Evolutionary conservation across 495 filamentous ascomycete species (phyloP).

Genomic region (Penicillium ucsense): DNA sequence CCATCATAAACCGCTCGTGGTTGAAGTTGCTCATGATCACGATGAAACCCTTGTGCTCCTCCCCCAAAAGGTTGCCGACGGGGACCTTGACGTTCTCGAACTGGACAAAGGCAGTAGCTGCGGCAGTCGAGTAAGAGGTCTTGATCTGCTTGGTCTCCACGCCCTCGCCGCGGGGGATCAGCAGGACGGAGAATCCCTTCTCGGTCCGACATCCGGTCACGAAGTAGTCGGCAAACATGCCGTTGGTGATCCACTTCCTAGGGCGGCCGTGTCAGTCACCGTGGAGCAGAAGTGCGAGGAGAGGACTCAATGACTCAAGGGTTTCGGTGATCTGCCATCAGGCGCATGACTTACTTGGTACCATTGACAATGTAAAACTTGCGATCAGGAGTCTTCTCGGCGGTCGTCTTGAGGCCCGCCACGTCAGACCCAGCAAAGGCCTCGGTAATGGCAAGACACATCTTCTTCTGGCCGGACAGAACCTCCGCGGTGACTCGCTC

Average conservation of each 20-base stretch:
- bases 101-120: slow-evolving; percentile 71
- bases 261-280: no score
- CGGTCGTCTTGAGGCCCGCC: slow-evolving; percentile 71
- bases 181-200: slow-evolving; percentile 70
- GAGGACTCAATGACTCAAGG: not conserved
- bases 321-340: not conserved
- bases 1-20: slow-evolving; percentile 70
- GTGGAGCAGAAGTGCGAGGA: no score
- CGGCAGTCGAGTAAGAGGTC: slow-evolving; percentile 72
- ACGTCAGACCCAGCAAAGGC: slow-evolving; percentile 86
- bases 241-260: slow-evolving; percentile 88
- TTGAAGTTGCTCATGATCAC: slow-evolving; percentile 88
- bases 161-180: slow-evolving; percentile 61
- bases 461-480: slow-evolving; percentile 74
- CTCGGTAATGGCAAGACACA: slow-evolving; percentile 80
- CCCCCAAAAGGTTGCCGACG: slow-evolving; percentile 65
- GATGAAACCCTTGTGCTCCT: slow-evolving; percentile 79
- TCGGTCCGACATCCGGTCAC: slow-evolving; percentile 72
- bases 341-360: slow-evolving; percentile 45
- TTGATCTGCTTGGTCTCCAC: slow-evolving; percentile 75
- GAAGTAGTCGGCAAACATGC: slow-evolving; percentile 75
- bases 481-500: slow-evolving; percentile 60
- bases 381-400: slow-evolving; percentile 70
- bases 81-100: slow-evolving; percentile 86
- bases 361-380: slow-evolving; percentile 81